Evolutionary conservation across 371 early-diverging fungal genomes (phyloP).

Genomic region (Syncephalis fuscata): DNA sequence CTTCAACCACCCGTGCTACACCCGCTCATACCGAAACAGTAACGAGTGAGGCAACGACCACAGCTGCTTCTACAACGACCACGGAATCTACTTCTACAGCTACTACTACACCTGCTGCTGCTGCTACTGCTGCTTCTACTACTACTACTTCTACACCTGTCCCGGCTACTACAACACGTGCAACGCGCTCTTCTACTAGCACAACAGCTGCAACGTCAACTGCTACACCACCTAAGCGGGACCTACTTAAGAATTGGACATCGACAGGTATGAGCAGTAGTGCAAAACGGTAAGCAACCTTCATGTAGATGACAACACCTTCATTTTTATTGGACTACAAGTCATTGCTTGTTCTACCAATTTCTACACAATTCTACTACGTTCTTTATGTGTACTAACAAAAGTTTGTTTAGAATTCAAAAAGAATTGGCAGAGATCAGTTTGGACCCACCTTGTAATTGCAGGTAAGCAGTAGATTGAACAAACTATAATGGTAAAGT

Average conservation of each 20-base stretch:
- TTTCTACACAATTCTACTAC: background rate
- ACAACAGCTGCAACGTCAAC: background rate
- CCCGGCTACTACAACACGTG: background rate
- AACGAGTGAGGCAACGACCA: background rate
- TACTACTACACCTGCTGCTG: background rate
- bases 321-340: no score
- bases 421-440: slow-evolving; percentile 91
- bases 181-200: background rate
- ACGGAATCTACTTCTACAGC: background rate
- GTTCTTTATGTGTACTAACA: background rate
- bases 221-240: slow-evolving; percentile 1
- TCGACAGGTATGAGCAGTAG: slow-evolving; percentile 5
- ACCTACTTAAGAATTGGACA: background rate
- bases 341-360: background rate
- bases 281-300: slow-evolving; percentile 7
- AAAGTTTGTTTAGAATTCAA: slow-evolving; percentile 44
- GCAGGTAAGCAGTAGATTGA: slow-evolving; percentile 34
- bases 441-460: slow-evolving; percentile 86
- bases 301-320: no score
- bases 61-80: background rate
- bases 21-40: background rate
- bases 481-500: background rate
- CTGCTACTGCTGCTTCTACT: background rate
- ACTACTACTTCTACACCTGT: slow-evolving; percentile 1
- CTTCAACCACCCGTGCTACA: background rate